Evolutionary conservation across 2,329 filamentous ascomycete genomes (phyloP), one percentile per base, ranked within the genome.

Genomic region (Fusarium sp.): DNA sequence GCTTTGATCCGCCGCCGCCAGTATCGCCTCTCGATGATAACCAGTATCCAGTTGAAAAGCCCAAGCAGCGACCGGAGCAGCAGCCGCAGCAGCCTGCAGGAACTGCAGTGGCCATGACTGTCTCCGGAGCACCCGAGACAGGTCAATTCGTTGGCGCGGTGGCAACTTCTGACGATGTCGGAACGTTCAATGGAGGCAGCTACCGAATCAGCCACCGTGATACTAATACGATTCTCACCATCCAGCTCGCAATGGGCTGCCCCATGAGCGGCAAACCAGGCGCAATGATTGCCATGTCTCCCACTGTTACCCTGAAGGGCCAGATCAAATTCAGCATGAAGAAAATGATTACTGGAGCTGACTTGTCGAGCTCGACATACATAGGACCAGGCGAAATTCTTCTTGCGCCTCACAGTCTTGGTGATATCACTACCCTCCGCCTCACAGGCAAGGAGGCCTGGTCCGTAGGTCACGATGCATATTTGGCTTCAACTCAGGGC

Each of bases 181-280:
- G 96, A n/a, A 96, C 92, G 0, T 99, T 98, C 84, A 98, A 98
- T 77, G 96, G 96, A 18, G 96, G 96, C 15, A 95, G 92, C 76
- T 99, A 95, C 78, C 88, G 96, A 42, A 94, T 98, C 77, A 96
- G 93, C 75, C 96, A 99, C 77, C 87, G 96, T 23, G 94, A 98
- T 79, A 91, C 89, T 61, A 99, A 98, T 78, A 94, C 92, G 2
- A 91, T 98, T 70, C 80, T 98, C 66, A 98, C 94, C 1, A 81
- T 98, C 23, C 95, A 98, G 79, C 82, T 98, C 44, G 95, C 95
- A 15, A 92, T 96, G 78, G 94, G 94, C 4, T 97, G 93, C 74
- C 95, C 95, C 0, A 80, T 98, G 52, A 85, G 84, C 23, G 93
- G 89, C 5, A 96, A 93, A 77, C 94, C 96, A 20, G 92, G 94